Evolutionary conservation across 2,329 filamentous ascomycete genomes (phyloP).

Genomic region (Exophiala lecanii-corni): DNA sequence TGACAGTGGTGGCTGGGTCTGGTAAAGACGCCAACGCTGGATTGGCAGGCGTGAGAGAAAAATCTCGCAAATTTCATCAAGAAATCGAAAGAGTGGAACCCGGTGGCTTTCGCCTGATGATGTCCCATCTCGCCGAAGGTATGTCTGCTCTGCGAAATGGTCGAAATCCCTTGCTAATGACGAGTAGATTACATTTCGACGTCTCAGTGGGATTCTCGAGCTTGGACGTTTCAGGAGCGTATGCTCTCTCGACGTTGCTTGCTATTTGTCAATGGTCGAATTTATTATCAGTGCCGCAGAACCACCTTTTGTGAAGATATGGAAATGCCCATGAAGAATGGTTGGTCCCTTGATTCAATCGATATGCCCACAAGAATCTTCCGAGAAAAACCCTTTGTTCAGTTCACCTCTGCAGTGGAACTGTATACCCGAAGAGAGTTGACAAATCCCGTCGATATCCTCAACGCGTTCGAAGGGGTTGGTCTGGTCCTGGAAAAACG

Average conservation of each 20-base stretch:
- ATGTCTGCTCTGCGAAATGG: neutral
- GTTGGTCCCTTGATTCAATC: constrained; percentile 27
- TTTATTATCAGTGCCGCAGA: constrained; percentile 27
- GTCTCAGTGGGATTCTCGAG: constrained; percentile 34
- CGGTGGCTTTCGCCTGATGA: constrained; percentile 24
- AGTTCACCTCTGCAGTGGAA: constrained; percentile 27
- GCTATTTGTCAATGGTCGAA: constrained; percentile 32
- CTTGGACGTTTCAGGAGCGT: constrained; percentile 40
- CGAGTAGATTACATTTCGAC: constrained; percentile 27
- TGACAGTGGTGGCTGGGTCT: constrained; percentile 24
- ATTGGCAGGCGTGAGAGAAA: constrained; percentile 26
- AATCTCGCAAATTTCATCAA: constrained; percentile 26
- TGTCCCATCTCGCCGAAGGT: constrained; percentile 27
- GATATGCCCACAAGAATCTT: constrained; percentile 28
- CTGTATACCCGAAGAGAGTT: constrained; percentile 27
- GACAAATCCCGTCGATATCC: constrained; percentile 24
- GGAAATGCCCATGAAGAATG: constrained; percentile 23
- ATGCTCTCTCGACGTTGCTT: constrained; percentile 35
- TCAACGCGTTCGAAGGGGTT: constrained; percentile 26
- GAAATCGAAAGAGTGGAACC: constrained; percentile 26
- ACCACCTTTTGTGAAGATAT: constrained; percentile 28
- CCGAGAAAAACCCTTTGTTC: constrained; percentile 25
- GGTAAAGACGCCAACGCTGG: constrained; percentile 28
- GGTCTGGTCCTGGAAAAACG: constrained; percentile 25
- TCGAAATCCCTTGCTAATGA: constrained; percentile 2